Conservation (phyloP, 345 rosid species). For the Odontarrhena argentea region DNA sequence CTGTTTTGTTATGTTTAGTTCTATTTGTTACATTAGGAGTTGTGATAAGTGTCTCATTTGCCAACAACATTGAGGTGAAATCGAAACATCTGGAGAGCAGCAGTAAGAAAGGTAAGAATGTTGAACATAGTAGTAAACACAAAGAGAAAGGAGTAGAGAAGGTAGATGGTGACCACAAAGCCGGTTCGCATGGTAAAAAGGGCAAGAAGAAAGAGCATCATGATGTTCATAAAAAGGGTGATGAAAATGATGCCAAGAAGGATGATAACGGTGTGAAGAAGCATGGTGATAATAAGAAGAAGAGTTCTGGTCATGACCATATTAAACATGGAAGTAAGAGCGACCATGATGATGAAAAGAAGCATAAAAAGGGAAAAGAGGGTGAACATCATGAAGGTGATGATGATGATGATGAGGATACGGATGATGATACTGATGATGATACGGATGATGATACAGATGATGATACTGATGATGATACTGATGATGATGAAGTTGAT, state of each 20-base stretch:
- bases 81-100: conserved; percentile 25
- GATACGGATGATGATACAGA: conserved; percentile 25
- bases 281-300: conserved; percentile 9
- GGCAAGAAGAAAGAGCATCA: conserved; percentile 20
- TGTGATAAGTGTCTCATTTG: conserved; percentile 35
- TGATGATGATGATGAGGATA: conserved; percentile 7
- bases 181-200: conserved; percentile 19
- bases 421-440: conserved; percentile 15
- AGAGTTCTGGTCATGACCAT: conserved; percentile 29
- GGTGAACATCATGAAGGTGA: conserved; percentile 30
- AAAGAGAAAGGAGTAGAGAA: conserved; percentile 23
- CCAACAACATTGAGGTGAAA: conserved; percentile 21
- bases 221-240: conserved; percentile 10
- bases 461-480: conserved; percentile 16
- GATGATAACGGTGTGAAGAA: neutral
- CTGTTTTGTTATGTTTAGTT: conserved; percentile 34
- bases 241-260: neutral
- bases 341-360: neutral
- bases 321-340: no score
- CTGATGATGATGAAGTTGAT: conserved; percentile 40
- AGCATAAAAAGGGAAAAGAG: conserved; percentile 17
- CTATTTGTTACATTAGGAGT: conserved; percentile 38
- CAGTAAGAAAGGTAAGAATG: conserved; percentile 5
- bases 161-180: conserved; percentile 2
- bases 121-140: conserved; percentile 13